Evolutionary conservation across 306 rosid species (phyloP), one percentile per base, ranked within the genome.

Genomic region (Dicorynia guianensis): DNA sequence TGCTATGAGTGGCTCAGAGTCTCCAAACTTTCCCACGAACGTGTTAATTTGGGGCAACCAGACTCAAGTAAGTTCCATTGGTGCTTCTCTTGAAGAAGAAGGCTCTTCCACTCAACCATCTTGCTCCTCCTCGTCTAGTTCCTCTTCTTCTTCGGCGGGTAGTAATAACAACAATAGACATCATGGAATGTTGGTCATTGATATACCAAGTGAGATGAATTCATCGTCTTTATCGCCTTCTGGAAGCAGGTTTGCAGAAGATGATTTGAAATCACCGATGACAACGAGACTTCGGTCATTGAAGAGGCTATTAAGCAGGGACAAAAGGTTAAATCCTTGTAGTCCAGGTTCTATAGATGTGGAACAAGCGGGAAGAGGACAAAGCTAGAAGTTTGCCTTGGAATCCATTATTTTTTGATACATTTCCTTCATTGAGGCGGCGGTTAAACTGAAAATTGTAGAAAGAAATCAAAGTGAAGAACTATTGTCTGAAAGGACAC

Each of bases 1-100:
- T 44, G 43, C 83, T 64, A 85, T 61, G 71, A 63, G 17, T 59
- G 73, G 84, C 33, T 7, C 67, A 11, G 93, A 84, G 7, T 43
- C 86, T 68, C 88, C 90, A 2, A 83, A 40, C 72, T 84, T 93
- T 48, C 98, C 98, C 20, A 91, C 96, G 8, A 90, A 92, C 59
- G 90, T 94, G 10, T 74, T 94, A 80, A 63, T 92, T 74, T 95
- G 96, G 96, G 98, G 97, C 5, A 72, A 92, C 57, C 87, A 92
- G 19, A 55, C 76, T 10, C 97, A 80, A 77, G 87, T 90, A 3
- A 87, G 82, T 82, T 82, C 97, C 6, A 59, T 66, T n/a, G 79
- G 69, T 46, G 50, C 83, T 71, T 43, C 84, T 81, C 73, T 60
- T 67, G 94, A 90, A 61, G 89, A 85, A 71, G 93, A 84, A 39